Percentiles rank a stretch among this genome's conserved stretches.
Evolutionary conservation across 805 yeast genomes (phyloP).

Genomic region (Kregervanrija pseudodelftensis): DNA sequence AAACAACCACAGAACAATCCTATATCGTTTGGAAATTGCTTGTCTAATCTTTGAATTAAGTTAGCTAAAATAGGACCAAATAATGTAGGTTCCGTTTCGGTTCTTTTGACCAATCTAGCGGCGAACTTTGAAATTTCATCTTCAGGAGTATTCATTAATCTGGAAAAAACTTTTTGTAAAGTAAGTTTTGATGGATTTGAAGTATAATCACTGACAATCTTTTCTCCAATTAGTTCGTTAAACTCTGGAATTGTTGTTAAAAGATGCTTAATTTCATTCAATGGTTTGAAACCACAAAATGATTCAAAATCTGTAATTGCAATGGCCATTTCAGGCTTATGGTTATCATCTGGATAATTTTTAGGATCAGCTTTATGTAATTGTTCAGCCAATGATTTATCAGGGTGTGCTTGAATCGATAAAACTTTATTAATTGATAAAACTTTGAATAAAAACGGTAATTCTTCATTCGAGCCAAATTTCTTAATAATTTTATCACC

Average conservation of each 20-base stretch:
- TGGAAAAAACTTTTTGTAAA: constrained; percentile 68
- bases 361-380: constrained; percentile 80
- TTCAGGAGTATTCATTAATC: constrained; percentile 79
- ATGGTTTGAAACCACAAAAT: constrained; percentile 95
- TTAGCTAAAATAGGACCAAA: constrained; percentile 60
- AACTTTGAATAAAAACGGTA: constrained; percentile 93
- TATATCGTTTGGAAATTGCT: constrained; percentile 87
- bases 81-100: constrained; percentile 48
- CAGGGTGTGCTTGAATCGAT: constrained; percentile 97
- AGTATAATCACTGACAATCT: constrained; percentile 44
- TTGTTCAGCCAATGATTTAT: constrained; percentile 70
- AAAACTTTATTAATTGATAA: constrained; percentile 88
- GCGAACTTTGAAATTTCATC: constrained; percentile 50
- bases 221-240: constrained; percentile 58
- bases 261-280: constrained; percentile 63
- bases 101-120: constrained; percentile 56
- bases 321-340: constrained; percentile 99
- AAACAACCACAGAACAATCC: constrained; percentile 96
- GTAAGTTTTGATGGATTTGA: constrained; percentile 52
- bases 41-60: constrained; percentile 67
- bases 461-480: constrained; percentile 56
- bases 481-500: constrained; percentile 52
- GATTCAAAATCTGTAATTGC: constrained; percentile 96
- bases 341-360: constrained; percentile 96
- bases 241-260: constrained; percentile 75